A percentile compares a stretch with the other conserved stretches of the same genome.
Conservation (phyloP, 176 grass and related monocot genomes). For the Eleusine coracana region DNA sequence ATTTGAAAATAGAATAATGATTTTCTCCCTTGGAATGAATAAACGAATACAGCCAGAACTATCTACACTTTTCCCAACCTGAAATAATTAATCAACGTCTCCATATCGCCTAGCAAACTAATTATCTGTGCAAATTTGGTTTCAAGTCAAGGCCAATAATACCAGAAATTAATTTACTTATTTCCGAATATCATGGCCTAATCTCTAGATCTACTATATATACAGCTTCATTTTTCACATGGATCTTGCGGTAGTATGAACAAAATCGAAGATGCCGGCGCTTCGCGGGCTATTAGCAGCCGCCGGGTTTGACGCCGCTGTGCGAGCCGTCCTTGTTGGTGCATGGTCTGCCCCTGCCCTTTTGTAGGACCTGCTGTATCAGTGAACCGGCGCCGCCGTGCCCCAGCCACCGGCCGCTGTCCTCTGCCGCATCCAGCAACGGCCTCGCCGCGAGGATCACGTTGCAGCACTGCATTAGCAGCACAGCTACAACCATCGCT, state of each 20-base stretch:
- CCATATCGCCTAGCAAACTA: neutral
- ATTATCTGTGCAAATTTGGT: neutral
- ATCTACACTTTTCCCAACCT: neutral
- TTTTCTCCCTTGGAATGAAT: neutral
- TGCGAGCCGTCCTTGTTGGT: neutral
- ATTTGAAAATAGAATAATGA: neutral
- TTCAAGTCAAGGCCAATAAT: neutral
- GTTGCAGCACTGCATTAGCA: slow-evolving; percentile 24
- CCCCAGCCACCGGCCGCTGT: neutral
- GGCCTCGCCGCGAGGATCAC: slow-evolving; percentile 24
- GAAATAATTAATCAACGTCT: neutral
- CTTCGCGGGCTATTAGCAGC: neutral
- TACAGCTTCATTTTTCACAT: neutral
- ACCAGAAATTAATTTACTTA: neutral
- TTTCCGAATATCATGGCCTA: neutral
- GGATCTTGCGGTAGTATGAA: neutral
- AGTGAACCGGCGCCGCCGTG: neutral
- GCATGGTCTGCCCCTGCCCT: neutral
- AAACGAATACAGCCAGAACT: neutral
- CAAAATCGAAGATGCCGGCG: no score
- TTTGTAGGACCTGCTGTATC: neutral
- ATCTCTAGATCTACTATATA: neutral
- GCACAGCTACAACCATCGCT: neutral
- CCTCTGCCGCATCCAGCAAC: neutral
- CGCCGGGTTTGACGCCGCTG: neutral